These are phyloP conservation scores for Barbarea vulgaris DNA, from an alignment of 345 rosid genomes.

Conservation along the genomic window DNA sequence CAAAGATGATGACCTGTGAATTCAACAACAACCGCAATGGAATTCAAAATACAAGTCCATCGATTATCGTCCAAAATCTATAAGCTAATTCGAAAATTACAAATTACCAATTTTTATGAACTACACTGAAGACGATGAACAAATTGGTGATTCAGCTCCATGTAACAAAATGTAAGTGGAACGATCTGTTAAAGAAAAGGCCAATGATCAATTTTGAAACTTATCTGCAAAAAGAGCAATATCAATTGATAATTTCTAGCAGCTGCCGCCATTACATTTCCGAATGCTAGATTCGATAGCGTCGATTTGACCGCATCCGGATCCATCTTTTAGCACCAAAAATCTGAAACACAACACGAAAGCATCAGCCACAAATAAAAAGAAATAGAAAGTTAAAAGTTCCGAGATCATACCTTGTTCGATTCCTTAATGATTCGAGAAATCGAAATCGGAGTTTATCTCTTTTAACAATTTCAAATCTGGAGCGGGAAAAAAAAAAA, in stretches of 20 bases:
- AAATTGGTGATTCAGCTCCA: too few relatives aligned
- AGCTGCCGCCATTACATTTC: slow-evolving; percentile 97
- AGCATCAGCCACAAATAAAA: background rate
- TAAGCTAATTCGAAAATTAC: background rate
- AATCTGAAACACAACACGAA: slow-evolving; percentile 16
- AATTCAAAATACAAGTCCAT: too few relatives aligned
- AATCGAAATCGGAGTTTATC: slow-evolving; percentile 15
- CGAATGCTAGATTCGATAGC: slow-evolving; percentile 80
- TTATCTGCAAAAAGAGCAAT: background rate
- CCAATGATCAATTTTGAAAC: slow-evolving; percentile 28
- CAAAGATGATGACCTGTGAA: background rate
- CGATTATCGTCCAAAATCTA: too few relatives aligned
- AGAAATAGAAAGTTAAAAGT: background rate
- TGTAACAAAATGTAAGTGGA: too few relatives aligned
- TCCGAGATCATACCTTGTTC: slow-evolving; percentile 25
- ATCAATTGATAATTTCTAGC: slow-evolving; percentile 90
- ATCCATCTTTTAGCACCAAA: slow-evolving; percentile 59
- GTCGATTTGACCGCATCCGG: slow-evolving; percentile 88
- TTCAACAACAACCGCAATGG: too few relatives aligned
- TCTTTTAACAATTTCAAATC: slow-evolving; percentile 28
- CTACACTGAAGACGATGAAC: too few relatives aligned
- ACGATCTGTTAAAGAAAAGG: slow-evolving; percentile 54
- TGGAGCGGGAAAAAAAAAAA: slow-evolving; percentile 34
- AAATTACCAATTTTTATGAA: background rate
- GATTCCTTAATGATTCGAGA: slow-evolving; percentile 14